These are phyloP conservation scores for Perkinsus marinus DNA, from an alignment of 169 alveolate species.

Conservation along the genomic window DNA sequence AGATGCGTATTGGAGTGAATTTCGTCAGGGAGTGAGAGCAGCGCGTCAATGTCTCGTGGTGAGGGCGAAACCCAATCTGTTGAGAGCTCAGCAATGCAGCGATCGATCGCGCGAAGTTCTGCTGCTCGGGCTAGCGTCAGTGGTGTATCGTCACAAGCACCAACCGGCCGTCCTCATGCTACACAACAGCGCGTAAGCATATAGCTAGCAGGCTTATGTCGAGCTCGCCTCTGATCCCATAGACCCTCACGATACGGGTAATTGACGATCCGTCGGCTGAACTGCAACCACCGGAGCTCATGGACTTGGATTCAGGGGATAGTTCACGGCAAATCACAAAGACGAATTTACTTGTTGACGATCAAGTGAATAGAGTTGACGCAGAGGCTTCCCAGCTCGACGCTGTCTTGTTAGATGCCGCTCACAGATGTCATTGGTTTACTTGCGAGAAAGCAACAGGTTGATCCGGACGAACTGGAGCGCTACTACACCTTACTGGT, in stretches of 20 bases:
- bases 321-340: neutral
- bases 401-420: neutral
- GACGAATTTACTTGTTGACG: neutral
- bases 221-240: too few relatives aligned
- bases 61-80: neutral
- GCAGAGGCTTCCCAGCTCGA: neutral
- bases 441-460: neutral
- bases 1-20: too few relatives aligned
- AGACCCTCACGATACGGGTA: neutral
- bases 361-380: neutral
- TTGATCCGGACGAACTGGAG: neutral
- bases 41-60: neutral
- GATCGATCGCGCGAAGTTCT: neutral
- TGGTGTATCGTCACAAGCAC: neutral
- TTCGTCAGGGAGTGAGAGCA: neutral
- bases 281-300: neutral
- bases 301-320: neutral
- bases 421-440: neutral
- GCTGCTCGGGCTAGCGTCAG: neutral
- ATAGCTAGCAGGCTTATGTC: neutral
- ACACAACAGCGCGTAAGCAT: neutral
- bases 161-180: neutral
- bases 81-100: neutral
- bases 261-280: neutral
- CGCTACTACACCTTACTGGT: neutral